phyloP scores from a whole-genome alignment of 1,284 basidiomycete genomes.

The Ustilago sp. region DNA sequence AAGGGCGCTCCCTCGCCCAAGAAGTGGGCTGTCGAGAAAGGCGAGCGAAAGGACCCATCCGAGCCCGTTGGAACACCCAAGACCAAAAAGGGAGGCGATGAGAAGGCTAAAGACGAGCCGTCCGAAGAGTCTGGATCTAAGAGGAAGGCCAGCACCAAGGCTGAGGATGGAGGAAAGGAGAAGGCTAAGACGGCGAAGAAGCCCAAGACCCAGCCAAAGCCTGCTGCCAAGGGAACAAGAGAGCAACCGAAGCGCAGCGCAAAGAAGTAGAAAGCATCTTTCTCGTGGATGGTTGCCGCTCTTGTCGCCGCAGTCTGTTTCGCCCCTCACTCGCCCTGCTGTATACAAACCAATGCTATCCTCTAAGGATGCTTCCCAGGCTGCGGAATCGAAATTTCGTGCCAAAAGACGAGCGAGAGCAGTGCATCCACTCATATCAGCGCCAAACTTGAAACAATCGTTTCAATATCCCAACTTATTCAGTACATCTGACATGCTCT shows the following conservation, averaged over 20 bases:
- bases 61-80: conserved; percentile 36
- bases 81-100: conserved; percentile 14
- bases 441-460: no score
- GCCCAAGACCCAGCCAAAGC: conserved; percentile 26
- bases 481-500: no score
- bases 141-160: conserved; percentile 31
- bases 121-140: conserved; percentile 21
- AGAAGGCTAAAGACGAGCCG: conserved; percentile 14
- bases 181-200: conserved; percentile 11
- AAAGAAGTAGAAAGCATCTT: conserved; percentile 34
- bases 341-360: background rate
- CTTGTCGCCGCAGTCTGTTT: background rate
- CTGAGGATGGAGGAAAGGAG: conserved; percentile 3
- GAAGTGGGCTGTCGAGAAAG: conserved; percentile 56
- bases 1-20: conserved; percentile 70
- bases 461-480: background rate
- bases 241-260: conserved; percentile 45
- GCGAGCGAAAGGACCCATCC: conserved; percentile 45
- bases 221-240: conserved; percentile 30
- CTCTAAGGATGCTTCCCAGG: background rate
- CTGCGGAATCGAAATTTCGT: background rate
- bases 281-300: background rate
- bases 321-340: background rate
- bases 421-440: background rate
- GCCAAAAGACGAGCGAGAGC: background rate